Conservation (phyloP, 805 yeast genomes). For the Saccharomycopsis sp. region DNA sequence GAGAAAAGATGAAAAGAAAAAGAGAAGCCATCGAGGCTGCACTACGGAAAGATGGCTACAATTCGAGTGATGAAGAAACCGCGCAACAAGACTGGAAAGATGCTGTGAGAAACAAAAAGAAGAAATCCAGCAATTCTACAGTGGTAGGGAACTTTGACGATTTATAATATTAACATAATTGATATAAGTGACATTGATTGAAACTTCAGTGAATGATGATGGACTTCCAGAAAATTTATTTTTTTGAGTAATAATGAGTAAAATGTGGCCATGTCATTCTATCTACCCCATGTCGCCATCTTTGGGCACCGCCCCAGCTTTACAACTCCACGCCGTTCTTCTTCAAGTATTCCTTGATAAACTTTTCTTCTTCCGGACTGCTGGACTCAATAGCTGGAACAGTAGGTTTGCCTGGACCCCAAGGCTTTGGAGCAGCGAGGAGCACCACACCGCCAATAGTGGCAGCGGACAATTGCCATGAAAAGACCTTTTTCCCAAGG, state of each 20-base stretch:
- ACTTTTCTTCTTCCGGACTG: conserved; percentile 83
- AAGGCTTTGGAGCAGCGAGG: conserved; percentile 64
- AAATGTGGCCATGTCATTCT: too few relatives aligned
- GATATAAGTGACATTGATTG: too few relatives aligned
- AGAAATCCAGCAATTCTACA: conserved; percentile 35
- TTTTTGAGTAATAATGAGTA: too few relatives aligned
- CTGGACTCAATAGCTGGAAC: conserved; percentile 66
- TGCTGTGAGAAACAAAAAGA: conserved; percentile 55
- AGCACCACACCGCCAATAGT: conserved; percentile 65
- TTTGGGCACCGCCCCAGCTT: too few relatives aligned
- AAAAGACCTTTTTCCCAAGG: conserved; percentile 74
- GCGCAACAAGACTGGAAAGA: conserved; percentile 82
- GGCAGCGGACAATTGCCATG: conserved; percentile 78
- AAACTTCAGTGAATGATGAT: too few relatives aligned
- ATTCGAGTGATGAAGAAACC: conserved; percentile 28
- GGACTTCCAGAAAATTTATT: too few relatives aligned
- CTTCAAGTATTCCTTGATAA: conserved; percentile 63
- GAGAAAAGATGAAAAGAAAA: conserved; percentile 57
- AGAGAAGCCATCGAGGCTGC: conserved; percentile 64
- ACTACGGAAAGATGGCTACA: conserved; percentile 32
- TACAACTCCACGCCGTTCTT: conserved; percentile 24
- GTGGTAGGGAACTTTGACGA: conserved; percentile 58
- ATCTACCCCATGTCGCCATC: too few relatives aligned
- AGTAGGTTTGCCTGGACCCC: conserved; percentile 47
- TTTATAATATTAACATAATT: conserved; percentile 32